Evolutionary conservation across 129 eudicot genomes (phyloP), one percentile per base, ranked within the genome.

Genomic region (Flaveria robusta): DNA sequence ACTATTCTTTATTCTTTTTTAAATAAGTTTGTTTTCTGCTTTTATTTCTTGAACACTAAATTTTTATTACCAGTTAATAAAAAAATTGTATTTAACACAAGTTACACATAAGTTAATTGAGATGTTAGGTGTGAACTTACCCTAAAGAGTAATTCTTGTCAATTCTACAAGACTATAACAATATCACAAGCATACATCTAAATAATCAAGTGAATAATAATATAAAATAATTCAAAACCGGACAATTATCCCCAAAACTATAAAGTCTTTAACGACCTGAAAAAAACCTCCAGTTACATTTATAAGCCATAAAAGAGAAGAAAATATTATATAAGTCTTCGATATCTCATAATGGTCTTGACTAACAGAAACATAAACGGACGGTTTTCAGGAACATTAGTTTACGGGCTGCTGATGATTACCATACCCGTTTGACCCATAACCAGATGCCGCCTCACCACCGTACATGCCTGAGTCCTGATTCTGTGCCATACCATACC

Each of bases 351-450:
- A 42, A 56, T 43, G 50, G 49, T 70, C 64, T 70, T 23, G 50
- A 69, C 66, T 79, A 79, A 50, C 47, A 71, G 43, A 72, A 60
- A 49, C 71, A 78, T 14, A 64, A 63, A 4, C 20, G 13, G 72
- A 26, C 71, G 29, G 70, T 16, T 43, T n/a, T 71, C 58, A 24
- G 7, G n/a, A 71, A 74, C 43, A 60, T 87, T 79, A 86, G 88
- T 85, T 90, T 29, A 86, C 87, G 51, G 89, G 87, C 84, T 88
- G 98, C 82, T 92, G 93, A 70, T 87, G 88, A 74, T 77, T 82
- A 45, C 83, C 92, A 29, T 90, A 88, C 19, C 90, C 96, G 45
- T 91, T 88, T 9, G 93, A 83, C 43, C 93, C 98, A 65, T 89
- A 81, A 26, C 83, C 77, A 2, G 81, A 66, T 22, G 72, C 73